These are phyloP conservation scores for Solanum pennellii DNA, from an alignment of 257 asterid genomes.

Conservation along the genomic window DNA sequence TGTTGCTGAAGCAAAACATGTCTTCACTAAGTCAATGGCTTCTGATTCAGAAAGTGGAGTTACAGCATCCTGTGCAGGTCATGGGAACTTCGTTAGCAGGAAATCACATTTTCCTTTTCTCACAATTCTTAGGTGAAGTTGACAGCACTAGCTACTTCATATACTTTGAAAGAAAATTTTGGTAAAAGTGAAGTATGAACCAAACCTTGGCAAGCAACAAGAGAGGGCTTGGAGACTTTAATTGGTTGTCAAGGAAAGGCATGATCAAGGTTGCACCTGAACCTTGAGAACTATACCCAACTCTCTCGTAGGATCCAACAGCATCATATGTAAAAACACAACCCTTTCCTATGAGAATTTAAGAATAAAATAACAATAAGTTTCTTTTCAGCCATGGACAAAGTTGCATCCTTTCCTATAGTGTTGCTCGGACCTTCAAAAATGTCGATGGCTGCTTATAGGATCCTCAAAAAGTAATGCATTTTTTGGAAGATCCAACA, in stretches of 20 bases:
- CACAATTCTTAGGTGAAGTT: neutral
- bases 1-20: constrained; percentile 42
- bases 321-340: constrained; percentile 95
- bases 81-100: neutral
- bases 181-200: neutral
- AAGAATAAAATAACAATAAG: neutral
- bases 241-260: constrained; percentile 72
- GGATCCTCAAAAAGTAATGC: neutral
- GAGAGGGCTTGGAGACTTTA: constrained; percentile 33
- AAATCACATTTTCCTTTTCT: neutral
- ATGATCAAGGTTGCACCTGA: constrained; percentile 87
- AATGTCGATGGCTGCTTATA: neutral
- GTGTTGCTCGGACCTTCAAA: neutral
- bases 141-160: neutral
- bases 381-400: neutral
- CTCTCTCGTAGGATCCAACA: constrained; percentile 93
- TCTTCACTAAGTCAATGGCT: constrained; percentile 32
- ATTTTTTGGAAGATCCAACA: neutral
- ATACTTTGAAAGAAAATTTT: neutral
- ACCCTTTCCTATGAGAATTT: constrained; percentile 58
- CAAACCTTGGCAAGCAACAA: constrained; percentile 22
- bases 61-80: constrained; percentile 28
- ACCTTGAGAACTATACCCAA: constrained; percentile 95
- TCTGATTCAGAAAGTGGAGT: constrained; percentile 39
- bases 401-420: neutral